Percentiles rank a stretch among this genome's conserved stretches.
Conservation (phyloP, 257 asterid genomes). For the Solanum commersonii region DNA sequence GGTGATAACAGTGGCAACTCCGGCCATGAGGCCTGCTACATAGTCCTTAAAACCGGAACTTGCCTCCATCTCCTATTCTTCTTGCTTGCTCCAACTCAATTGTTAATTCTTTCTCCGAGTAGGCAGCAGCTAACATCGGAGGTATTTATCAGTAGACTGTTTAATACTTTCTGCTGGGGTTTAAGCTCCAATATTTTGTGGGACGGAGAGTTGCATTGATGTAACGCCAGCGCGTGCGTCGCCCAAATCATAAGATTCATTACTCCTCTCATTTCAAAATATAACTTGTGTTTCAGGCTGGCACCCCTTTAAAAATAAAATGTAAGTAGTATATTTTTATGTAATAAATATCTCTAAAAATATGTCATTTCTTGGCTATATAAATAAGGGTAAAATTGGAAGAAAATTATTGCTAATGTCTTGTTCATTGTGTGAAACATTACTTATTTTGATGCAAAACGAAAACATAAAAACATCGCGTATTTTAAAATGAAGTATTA, state of each 20-base stretch:
- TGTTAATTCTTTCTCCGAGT: background rate
- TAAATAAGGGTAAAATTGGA: background rate
- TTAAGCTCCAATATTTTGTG: background rate
- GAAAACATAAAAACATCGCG: background rate
- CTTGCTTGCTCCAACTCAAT: background rate
- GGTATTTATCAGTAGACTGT: background rate
- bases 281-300: background rate
- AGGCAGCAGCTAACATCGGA: background rate
- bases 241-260: background rate
- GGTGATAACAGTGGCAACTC: slow-evolving; percentile 45
- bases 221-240: background rate
- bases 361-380: background rate
- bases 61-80: slow-evolving; percentile 20
- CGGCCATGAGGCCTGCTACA: slow-evolving; percentile 81
- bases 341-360: background rate
- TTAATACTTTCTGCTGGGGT: background rate
- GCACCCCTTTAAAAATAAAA: background rate
- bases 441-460: background rate
- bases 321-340: background rate
- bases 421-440: background rate
- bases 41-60: slow-evolving; percentile 64
- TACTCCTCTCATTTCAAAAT: too few species aligned
- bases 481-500: background rate
- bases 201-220: background rate
- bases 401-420: background rate